phyloP scores from a whole-genome alignment of 495 filamentous ascomycete genomes.

The Talaromyces trachyspermus region DNA sequence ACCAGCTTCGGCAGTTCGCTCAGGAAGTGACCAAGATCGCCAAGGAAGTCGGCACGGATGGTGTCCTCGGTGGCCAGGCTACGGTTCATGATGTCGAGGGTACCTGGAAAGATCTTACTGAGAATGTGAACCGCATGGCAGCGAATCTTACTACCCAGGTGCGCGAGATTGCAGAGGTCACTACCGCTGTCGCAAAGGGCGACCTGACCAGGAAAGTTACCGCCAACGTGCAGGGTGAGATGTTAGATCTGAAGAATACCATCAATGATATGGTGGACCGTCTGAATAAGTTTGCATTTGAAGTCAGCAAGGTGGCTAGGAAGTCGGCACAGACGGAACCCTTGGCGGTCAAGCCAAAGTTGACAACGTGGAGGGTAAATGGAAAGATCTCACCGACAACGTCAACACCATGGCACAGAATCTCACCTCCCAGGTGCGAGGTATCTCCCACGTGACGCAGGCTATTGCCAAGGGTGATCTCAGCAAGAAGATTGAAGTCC shows the following conservation, averaged over 20 bases:
- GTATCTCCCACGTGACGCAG: constrained; percentile 94
- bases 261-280: constrained; percentile 99
- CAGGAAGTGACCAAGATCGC: constrained; percentile 98
- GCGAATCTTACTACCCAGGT: constrained; percentile 98
- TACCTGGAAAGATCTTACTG: constrained; percentile 93
- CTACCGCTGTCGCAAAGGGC: constrained; percentile 89
- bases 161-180: constrained; percentile 96
- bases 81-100: constrained; percentile 97
- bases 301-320: constrained; percentile 98
- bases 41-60: constrained; percentile 93
- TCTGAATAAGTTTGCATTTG: constrained; percentile 91
- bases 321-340: constrained; percentile 96
- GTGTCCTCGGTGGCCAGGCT: constrained; percentile 89
- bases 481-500: constrained; percentile 92
- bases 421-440: constrained; percentile 87
- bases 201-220: constrained; percentile 94
- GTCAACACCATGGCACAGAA: constrained; percentile 86
- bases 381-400: constrained; percentile 97
- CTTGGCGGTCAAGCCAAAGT: constrained; percentile 95
- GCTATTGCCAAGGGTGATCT: constrained; percentile 93
- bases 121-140: constrained; percentile 98
- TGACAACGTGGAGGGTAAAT: constrained; percentile 96
- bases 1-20: constrained; percentile 93
- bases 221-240: constrained; percentile 94
- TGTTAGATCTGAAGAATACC: constrained; percentile 88